Evolutionary conservation across 306 rosid species (phyloP).

Genomic region (Glycine latifolia): DNA sequence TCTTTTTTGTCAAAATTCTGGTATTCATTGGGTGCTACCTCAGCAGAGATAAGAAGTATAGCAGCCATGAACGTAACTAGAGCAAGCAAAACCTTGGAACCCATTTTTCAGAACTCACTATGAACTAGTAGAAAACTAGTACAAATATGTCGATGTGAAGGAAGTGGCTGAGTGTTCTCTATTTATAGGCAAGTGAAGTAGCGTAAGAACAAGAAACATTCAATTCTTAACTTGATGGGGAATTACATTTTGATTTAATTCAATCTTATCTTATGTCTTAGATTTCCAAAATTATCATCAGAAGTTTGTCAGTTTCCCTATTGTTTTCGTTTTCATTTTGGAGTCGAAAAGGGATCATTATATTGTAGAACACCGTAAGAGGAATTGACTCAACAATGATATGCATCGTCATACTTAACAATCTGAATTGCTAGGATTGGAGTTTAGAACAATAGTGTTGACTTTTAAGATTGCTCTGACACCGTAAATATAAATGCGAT

Average conservation of each 20-base stretch:
- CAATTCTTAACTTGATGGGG: neutral
- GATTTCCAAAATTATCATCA: neutral
- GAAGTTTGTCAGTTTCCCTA: neutral
- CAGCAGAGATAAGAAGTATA: neutral
- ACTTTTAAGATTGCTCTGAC: neutral
- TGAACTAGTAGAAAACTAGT: neutral
- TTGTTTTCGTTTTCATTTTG: neutral
- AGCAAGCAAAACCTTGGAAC: conserved; percentile 14
- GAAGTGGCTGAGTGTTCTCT: too few relatives aligned
- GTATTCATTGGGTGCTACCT: neutral
- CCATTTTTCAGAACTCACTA: conserved; percentile 13
- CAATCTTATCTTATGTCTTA: neutral
- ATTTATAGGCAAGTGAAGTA: neutral
- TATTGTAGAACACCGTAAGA: neutral
- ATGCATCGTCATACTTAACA: neutral
- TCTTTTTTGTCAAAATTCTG: neutral
- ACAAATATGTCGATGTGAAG: too few relatives aligned
- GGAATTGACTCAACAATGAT: neutral
- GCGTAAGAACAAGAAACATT: neutral
- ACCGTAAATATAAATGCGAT: neutral
- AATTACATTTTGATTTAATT: neutral
- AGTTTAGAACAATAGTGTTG: neutral
- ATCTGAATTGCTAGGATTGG: neutral
- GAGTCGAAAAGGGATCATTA: too few relatives aligned
- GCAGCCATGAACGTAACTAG: conserved; percentile 24